Conservation (phyloP, 106 monocot genomes). For the Posidonia australis region DNA sequence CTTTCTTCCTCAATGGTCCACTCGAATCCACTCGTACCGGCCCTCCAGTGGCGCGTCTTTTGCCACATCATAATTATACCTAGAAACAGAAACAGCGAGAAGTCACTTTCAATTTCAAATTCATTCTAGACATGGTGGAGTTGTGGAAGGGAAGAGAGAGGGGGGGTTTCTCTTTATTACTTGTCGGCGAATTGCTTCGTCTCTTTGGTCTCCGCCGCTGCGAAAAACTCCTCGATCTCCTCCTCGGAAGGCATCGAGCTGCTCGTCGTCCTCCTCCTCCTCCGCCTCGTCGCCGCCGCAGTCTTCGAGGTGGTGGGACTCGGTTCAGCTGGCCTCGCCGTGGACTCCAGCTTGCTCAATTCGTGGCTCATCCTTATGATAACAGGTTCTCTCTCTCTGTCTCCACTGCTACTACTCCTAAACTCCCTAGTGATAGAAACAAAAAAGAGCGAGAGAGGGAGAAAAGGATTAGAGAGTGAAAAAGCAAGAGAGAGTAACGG, state of each 20-base stretch:
- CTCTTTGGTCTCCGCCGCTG: conserved; percentile 32
- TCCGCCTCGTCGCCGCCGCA: too few relatives aligned
- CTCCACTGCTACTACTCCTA: too few relatives aligned
- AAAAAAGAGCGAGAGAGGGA: too few relatives aligned
- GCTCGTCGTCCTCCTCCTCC: too few relatives aligned
- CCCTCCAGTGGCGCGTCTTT: conserved; percentile 57
- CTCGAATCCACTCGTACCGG: conserved; percentile 57
- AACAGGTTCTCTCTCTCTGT: too few relatives aligned
- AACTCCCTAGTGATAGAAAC: too few relatives aligned
- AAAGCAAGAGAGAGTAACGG: too few relatives aligned
- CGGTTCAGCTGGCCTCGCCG: conserved; percentile 10
- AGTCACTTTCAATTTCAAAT: too few relatives aligned
- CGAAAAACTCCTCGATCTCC: conserved; percentile 78
- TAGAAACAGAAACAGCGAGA: conserved; percentile 15
- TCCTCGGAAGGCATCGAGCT: conserved; percentile 2
- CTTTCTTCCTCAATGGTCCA: conserved; percentile 10
- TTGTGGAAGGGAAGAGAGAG: not conserved
- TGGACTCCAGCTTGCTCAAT: conserved; percentile 24
- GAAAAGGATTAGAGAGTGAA: too few relatives aligned
- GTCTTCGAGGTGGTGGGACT: not conserved
- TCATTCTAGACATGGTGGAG: not conserved
- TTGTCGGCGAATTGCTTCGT: conserved; percentile 37
- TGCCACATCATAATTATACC: conserved; percentile 73
- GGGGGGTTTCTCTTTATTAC: conserved; percentile 13
- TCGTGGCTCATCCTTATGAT: not conserved